Conservation (phyloP, 208 protist species). For the Acanthamoeba triangularis region DNA sequence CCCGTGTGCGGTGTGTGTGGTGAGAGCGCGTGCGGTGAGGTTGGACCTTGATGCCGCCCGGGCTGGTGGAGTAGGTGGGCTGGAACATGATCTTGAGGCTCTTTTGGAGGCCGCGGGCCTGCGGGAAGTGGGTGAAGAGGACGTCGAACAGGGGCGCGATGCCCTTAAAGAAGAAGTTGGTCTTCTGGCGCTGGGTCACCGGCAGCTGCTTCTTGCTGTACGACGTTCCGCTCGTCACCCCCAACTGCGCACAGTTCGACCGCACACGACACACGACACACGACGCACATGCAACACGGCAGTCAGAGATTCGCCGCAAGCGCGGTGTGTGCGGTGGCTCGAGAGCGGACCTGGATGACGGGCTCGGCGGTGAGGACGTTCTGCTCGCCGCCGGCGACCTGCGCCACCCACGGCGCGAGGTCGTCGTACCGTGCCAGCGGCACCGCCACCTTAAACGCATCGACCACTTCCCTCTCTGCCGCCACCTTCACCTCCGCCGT, state of each 20-base stretch:
- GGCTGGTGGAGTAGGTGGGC: neutral
- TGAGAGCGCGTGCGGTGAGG: no score
- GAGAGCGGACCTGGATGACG: neutral
- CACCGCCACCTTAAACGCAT: neutral
- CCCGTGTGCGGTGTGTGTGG: no score
- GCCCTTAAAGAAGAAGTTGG: conserved; percentile 13
- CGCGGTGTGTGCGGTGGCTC: no score
- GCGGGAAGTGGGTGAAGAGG: neutral
- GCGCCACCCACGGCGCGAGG: neutral
- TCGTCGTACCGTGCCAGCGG: neutral
- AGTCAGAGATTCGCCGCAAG: neutral
- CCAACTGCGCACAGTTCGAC: neutral
- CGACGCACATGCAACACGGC: neutral
- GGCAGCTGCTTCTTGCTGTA: neutral
- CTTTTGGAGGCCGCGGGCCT: neutral
- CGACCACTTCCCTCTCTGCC: neutral
- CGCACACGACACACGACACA: no score
- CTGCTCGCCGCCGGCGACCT: neutral
- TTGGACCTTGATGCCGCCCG: neutral
- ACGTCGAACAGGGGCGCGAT: neutral
- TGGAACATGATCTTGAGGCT: conserved; percentile 16
- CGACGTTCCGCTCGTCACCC: neutral
- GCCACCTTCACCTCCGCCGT: neutral
- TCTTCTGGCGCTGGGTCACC: neutral
- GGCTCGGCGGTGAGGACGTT: neutral